Conservation (phyloP, 2,329 filamentous ascomycete genomes). For the Fusarium sp. region DNA sequence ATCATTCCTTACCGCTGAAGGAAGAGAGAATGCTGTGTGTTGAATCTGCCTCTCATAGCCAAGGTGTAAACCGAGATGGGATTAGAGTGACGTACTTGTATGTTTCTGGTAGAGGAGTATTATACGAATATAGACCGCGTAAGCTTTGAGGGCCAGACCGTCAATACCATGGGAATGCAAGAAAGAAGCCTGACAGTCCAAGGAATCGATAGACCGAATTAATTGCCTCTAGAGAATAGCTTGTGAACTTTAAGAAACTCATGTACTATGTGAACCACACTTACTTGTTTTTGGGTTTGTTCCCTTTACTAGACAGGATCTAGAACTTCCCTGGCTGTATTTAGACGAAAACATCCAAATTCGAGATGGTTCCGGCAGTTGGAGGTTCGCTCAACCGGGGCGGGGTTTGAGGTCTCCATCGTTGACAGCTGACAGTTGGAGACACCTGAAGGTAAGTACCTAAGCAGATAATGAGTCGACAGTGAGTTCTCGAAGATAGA, state of each 20-base stretch:
- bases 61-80: neutral
- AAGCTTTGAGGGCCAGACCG: neutral
- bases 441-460: neutral
- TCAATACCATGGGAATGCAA: slow-evolving; percentile 15
- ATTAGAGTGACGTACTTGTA: neutral
- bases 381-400: neutral
- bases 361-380: neutral
- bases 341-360: slow-evolving; percentile 11
- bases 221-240: neutral
- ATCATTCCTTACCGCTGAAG: slow-evolving; percentile 4
- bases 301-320: neutral
- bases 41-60: neutral
- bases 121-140: neutral
- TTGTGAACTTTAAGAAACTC: neutral
- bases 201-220: neutral
- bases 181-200: neutral
- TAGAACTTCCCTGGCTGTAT: neutral
- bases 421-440: neutral
- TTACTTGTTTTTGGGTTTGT: neutral
- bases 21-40: slow-evolving; percentile 18
- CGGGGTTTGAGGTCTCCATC: neutral
- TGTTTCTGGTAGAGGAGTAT: neutral
- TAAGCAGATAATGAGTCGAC: neutral
- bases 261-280: neutral
- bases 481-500: neutral